Evolutionary conservation across 805 yeast species (phyloP).

Genomic region (Starmerella scarabaei): DNA sequence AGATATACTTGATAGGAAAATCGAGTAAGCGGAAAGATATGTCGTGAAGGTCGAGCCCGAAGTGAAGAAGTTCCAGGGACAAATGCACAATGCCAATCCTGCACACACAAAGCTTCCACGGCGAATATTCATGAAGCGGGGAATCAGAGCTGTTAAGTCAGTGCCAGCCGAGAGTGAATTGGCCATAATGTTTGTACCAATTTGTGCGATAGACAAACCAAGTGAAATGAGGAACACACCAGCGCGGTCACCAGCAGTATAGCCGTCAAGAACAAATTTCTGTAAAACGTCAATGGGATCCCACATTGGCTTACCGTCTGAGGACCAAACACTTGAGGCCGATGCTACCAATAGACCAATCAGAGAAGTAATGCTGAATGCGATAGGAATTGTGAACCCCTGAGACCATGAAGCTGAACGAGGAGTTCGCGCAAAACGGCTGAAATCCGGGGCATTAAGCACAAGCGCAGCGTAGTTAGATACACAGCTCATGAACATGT

Average conservation of each 20-base stretch:
- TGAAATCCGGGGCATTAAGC: slow-evolving; percentile 78
- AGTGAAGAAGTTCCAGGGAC: slow-evolving; percentile 73
- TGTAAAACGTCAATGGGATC: slow-evolving; percentile 67
- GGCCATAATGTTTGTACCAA: slow-evolving; percentile 37
- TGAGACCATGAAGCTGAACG: slow-evolving; percentile 38
- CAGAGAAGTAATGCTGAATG: slow-evolving; percentile 68
- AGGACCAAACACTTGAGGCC: slow-evolving; percentile 40
- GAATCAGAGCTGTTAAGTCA: slow-evolving; percentile 36
- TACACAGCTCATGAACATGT: slow-evolving; percentile 63
- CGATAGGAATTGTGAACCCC: slow-evolving; percentile 52
- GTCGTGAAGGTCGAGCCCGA: slow-evolving; percentile 65
- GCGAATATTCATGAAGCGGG: slow-evolving; percentile 44
- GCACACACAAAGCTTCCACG: slow-evolving; percentile 77
- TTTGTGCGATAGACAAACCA: slow-evolving; percentile 45
- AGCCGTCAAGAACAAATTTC: slow-evolving; percentile 35
- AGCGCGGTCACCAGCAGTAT: slow-evolving; percentile 45
- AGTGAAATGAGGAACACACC: slow-evolving; percentile 66
- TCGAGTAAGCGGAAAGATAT: slow-evolving; percentile 67
- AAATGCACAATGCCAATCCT: slow-evolving; percentile 49
- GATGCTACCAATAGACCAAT: slow-evolving; percentile 79
- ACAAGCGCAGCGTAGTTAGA: slow-evolving; percentile 85
- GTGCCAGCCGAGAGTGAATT: slow-evolving; percentile 40
- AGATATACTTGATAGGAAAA: slow-evolving; percentile 70
- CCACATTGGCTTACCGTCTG: slow-evolving; percentile 68
- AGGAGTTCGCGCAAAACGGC: slow-evolving; percentile 54